A percentile compares a stretch with the other conserved stretches of the same genome.
Conservation (phyloP, 2,329 filamentous ascomycete species). For the Xylariaceae sp. region DNA sequence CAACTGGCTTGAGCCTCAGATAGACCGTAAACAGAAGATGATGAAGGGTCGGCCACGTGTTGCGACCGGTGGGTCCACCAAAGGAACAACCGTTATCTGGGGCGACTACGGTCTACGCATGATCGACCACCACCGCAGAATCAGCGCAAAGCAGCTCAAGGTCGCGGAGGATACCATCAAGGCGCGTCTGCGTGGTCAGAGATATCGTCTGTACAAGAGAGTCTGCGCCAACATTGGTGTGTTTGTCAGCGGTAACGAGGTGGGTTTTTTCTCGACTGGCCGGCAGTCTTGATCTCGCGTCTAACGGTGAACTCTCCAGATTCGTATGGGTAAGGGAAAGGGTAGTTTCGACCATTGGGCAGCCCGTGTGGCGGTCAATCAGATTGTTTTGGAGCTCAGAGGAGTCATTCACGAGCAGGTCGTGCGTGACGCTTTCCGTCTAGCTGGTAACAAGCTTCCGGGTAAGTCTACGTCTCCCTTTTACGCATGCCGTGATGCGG, state of each 20-base stretch:
- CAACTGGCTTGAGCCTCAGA: constrained; percentile 78
- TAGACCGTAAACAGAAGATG: constrained; percentile 74
- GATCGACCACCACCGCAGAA: constrained; percentile 85
- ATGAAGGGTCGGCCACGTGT: constrained; percentile 87
- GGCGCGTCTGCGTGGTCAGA: constrained; percentile 78
- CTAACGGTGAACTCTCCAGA: constrained; percentile 39
- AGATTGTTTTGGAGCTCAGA: constrained; percentile 87
- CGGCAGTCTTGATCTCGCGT: neutral
- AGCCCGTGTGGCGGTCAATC: constrained; percentile 79
- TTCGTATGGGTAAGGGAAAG: constrained; percentile 99
- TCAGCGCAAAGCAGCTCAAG: constrained; percentile 80
- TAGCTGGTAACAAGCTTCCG: constrained; percentile 92
- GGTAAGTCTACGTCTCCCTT: constrained; percentile 49
- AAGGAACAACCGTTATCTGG: constrained; percentile 94
- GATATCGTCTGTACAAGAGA: constrained; percentile 87
- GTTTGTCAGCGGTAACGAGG: constrained; percentile 91
- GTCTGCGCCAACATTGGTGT: constrained; percentile 92
- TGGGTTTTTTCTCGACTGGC: constrained; percentile 34
- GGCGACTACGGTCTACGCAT: constrained; percentile 94
- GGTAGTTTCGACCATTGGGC: constrained; percentile 97
- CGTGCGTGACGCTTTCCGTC: constrained; percentile 83
- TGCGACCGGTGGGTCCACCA: constrained; percentile 80
- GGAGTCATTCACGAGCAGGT: constrained; percentile 93
- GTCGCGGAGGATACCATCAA: constrained; percentile 93
- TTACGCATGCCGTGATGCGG: no score